These are phyloP conservation scores for Aaosphaeria pasadenensis DNA, from an alignment of 2,329 filamentous ascomycete genomes.

Conservation along the genomic window DNA sequence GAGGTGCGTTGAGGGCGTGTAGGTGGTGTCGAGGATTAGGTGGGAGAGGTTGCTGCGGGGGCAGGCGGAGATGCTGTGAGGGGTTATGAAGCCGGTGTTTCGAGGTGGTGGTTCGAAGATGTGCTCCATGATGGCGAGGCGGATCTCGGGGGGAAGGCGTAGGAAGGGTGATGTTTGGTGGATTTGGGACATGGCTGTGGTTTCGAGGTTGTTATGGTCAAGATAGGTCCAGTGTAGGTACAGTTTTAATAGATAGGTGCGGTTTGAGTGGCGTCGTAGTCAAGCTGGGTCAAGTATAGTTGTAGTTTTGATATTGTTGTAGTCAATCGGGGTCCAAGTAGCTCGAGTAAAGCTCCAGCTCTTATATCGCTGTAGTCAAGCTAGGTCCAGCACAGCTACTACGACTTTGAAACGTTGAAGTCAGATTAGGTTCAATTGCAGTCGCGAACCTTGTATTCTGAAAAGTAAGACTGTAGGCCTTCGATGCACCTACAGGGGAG, in stretches of 20 bases:
- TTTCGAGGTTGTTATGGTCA: not conserved
- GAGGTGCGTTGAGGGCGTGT: constrained; percentile 24
- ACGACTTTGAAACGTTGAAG: no score
- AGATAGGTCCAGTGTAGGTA: not conserved
- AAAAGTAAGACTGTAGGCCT: no score
- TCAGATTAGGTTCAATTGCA: no score
- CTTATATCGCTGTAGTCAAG: not conserved
- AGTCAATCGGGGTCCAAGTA: not conserved
- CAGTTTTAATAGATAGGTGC: not conserved
- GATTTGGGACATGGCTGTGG: not conserved
- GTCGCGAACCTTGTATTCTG: no score
- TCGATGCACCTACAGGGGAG: no score
- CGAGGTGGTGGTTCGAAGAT: constrained; percentile 16
- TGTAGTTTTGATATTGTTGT: not conserved
- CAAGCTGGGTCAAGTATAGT: not conserved
- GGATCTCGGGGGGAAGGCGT: constrained; percentile 35
- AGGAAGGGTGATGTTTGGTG: constrained; percentile 13
- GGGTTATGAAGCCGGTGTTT: constrained; percentile 22
- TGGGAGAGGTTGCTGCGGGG: constrained; percentile 5
- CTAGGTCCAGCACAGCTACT: not conserved
- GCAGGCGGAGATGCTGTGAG: constrained; percentile 13
- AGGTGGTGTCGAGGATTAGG: constrained; percentile 17
- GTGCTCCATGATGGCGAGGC: constrained; percentile 28
- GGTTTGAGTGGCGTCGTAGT: not conserved
- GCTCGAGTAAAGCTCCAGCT: no score